These are phyloP conservation scores for Ballota nigra DNA, from an alignment of 257 asterid species.

Conservation along the genomic window DNA sequence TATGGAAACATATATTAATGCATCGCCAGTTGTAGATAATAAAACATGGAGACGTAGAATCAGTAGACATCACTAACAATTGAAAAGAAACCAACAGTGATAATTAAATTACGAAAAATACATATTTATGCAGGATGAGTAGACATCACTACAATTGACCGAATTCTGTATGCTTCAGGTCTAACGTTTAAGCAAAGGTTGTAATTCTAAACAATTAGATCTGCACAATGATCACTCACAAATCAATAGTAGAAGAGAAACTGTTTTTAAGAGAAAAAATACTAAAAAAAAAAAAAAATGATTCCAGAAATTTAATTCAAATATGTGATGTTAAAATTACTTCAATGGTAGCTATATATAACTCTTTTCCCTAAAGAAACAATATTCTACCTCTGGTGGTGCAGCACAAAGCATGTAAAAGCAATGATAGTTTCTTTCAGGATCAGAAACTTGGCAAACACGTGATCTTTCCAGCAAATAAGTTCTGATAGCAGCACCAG, in stretches of 20 bases:
- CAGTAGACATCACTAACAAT: too few relatives aligned
- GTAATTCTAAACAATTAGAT: not conserved
- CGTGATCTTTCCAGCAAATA: slow-evolving; percentile 94
- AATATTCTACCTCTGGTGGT: slow-evolving; percentile 59
- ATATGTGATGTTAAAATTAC: not conserved
- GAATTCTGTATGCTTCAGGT: not conserved
- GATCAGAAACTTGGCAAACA: slow-evolving; percentile 88
- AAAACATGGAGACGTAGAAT: not conserved
- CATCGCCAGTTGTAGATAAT: not conserved
- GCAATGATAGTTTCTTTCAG: slow-evolving; percentile 94
- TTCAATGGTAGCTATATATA: slow-evolving; percentile 11
- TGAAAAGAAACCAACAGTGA: not conserved
- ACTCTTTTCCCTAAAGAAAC: not conserved
- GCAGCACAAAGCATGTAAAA: slow-evolving; percentile 97
- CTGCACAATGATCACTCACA: not conserved
- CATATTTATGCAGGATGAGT: not conserved
- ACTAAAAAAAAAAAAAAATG: not conserved
- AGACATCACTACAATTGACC: not conserved
- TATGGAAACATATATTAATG: not conserved
- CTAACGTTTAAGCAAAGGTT: too few relatives aligned
- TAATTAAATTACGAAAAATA: not conserved
- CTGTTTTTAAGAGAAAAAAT: not conserved
- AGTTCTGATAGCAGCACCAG: slow-evolving; percentile 96
- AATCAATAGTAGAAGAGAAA: slow-evolving; percentile 1
- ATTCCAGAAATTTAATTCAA: not conserved